phyloP scores from a whole-genome alignment of 257 asterid species.

The Phtheirospermum japonicum region DNA sequence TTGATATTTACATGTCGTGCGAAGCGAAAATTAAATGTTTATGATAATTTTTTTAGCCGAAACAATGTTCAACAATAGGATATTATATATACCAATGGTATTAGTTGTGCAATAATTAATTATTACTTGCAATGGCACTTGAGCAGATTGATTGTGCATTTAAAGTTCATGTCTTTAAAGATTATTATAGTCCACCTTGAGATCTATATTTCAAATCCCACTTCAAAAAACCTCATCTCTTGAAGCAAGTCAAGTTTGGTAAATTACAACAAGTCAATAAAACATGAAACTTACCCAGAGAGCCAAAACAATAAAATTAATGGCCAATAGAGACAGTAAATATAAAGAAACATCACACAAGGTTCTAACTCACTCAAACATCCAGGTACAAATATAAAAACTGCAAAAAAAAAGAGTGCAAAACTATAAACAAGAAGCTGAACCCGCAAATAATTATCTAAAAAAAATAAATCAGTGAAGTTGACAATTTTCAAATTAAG shows the following conservation, averaged over 20 bases:
- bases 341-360: no score
- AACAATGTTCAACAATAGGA: neutral
- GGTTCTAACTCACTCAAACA: neutral
- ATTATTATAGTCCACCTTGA: neutral
- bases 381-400: neutral
- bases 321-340: no score
- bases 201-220: constrained; percentile 16
- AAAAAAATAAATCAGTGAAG: constrained; percentile 9
- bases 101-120: no score
- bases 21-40: no score
- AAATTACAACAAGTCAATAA: no score
- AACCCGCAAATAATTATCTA: constrained; percentile 17
- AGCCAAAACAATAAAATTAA: no score
- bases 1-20: no score
- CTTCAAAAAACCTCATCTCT: constrained; percentile 11
- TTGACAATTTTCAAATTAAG: constrained; percentile 12
- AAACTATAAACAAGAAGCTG: neutral
- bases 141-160: neutral
- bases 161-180: no score
- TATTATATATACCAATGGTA: neutral
- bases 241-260: neutral
- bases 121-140: constrained; percentile 4
- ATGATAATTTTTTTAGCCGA: neutral
- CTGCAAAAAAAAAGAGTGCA: no score
- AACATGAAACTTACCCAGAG: no score